A percentile compares a stretch with the other conserved stretches of the same genome.
These are phyloP conservation scores for Inonotus hispidus DNA, from an alignment of 1,284 basidiomycete species.

Conservation along the genomic window DNA sequence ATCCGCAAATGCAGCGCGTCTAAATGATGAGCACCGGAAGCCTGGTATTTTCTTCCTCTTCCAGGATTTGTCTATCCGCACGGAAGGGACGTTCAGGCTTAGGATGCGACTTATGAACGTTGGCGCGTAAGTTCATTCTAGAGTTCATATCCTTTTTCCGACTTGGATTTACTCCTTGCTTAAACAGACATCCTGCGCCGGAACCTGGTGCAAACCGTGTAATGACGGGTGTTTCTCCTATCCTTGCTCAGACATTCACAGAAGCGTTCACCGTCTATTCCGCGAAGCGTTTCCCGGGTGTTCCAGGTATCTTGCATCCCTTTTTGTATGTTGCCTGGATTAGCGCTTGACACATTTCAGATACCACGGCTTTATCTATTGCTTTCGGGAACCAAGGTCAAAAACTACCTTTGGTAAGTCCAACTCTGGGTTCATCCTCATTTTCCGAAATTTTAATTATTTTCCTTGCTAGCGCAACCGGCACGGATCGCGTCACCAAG, in stretches of 20 bases:
- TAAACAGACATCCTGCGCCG: slow-evolving; percentile 60
- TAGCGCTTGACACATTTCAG: slow-evolving; percentile 32
- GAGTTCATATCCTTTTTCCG: slow-evolving; percentile 22
- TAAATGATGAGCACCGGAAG: slow-evolving; percentile 78
- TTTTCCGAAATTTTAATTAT: slow-evolving; percentile 20
- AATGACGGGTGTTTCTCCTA: slow-evolving; percentile 59
- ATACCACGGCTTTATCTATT: slow-evolving; percentile 84
- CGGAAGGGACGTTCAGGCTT: slow-evolving; percentile 78
- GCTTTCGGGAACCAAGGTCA: slow-evolving; percentile 90
- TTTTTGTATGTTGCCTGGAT: slow-evolving; percentile 7
- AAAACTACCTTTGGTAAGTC: slow-evolving; percentile 77
- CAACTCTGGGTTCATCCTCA: slow-evolving; percentile 4
- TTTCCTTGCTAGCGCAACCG: slow-evolving; percentile 53
- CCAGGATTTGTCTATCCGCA: slow-evolving; percentile 82
- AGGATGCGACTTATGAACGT: slow-evolving; percentile 81
- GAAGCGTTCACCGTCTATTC: slow-evolving; percentile 89
- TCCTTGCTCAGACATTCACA: slow-evolving; percentile 81
- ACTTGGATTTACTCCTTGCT: slow-evolving; percentile 17
- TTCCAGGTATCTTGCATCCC: slow-evolving; percentile 58
- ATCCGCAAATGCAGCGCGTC: slow-evolving; percentile 75
- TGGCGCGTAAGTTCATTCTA: slow-evolving; percentile 59
- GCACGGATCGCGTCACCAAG: slow-evolving; percentile 48
- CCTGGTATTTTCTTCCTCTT: slow-evolving; percentile 86
- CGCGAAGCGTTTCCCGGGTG: slow-evolving; percentile 89
- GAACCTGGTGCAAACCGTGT: slow-evolving; percentile 60